Evolutionary conservation across 768 basidiomycete genomes (phyloP).

Genomic region (Lactifluus piperatus): DNA sequence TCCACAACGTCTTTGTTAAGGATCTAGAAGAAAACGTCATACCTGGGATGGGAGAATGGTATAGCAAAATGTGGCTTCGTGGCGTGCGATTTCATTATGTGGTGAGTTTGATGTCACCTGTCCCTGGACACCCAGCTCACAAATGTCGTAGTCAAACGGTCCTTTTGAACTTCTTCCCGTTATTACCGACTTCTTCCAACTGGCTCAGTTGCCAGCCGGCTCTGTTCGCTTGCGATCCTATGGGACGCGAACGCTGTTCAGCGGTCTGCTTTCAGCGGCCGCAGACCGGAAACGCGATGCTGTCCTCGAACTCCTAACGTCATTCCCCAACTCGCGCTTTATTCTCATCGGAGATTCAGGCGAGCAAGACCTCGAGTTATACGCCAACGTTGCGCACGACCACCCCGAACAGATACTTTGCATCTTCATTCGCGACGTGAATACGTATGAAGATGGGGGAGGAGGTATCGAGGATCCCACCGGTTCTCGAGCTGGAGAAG

Average conservation of each 20-base stretch:
- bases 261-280: constrained; percentile 73
- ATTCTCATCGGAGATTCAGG: constrained; percentile 88
- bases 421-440: constrained; percentile 78
- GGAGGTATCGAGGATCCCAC: constrained; percentile 54
- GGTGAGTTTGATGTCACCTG: constrained; percentile 39
- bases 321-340: constrained; percentile 68
- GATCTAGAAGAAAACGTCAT: constrained; percentile 72
- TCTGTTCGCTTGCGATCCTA: constrained; percentile 82
- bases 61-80: constrained; percentile 51
- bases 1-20: constrained; percentile 88
- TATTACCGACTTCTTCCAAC: neutral
- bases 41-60: constrained; percentile 78
- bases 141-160: constrained; percentile 59
- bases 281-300: constrained; percentile 76
- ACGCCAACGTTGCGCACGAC: constrained; percentile 64
- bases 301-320: constrained; percentile 66
- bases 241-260: constrained; percentile 73
- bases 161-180: constrained; percentile 81
- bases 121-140: neutral
- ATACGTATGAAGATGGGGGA: constrained; percentile 27
- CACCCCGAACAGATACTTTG: constrained; percentile 61
- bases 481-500: constrained; percentile 28
- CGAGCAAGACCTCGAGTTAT: constrained; percentile 93
- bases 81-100: constrained; percentile 87
- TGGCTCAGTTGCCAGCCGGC: constrained; percentile 31